Base-by-base conservation (phyloP, 2,329 filamentous ascomycete genomes). In the Colletotrichum sp. region DNA sequence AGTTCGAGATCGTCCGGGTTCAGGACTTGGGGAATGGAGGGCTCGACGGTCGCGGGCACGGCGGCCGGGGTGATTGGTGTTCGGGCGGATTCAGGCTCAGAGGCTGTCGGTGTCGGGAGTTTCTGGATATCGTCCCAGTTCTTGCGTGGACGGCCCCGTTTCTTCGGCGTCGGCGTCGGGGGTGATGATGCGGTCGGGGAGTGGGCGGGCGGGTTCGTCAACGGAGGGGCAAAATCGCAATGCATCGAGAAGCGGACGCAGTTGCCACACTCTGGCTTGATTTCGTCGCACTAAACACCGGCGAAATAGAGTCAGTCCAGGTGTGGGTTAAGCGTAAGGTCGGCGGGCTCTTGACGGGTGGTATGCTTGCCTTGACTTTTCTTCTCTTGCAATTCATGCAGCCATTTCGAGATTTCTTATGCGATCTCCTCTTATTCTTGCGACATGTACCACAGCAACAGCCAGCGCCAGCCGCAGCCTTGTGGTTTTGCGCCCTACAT, bases 1-100 rank as follows among this genome's bases (percentile, higher is more conserved):
- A 82, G 77, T 61, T 82, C 79, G 43, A 81, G 70, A 70, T 81
- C 76, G 28, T 77, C 77, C 18, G 78, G 34, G 70, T 80, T 78
- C 22, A 78, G 67, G 8, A 56, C 22, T 32, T 70, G 22, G 6
- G 48, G 32, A 10, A 64, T 27, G 15, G 66, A 15, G 15, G 43
- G 70, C 27, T 68, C 65, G 16, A 39, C 13, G 5, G 25, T 8
- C 3, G 34, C 32, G 25, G 34, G 25, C 3, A 39, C 34, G 25
- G 43, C 61, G 12, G 60, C 60, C 6, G 58, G 27, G 28, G 52
- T 43, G 34, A 28, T 55, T 15, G 66, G 66, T n/a, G 61, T 73
- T 16, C 36, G 36, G 39, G 71, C 65, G 22, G 68, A 48, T 3
- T 71, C 75, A 18, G 36, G 27, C 1, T 61, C 69, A 18, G 69